These are phyloP conservation scores for Angomonas deanei DNA, from an alignment of 208 protist species.

Conservation along the genomic window DNA sequence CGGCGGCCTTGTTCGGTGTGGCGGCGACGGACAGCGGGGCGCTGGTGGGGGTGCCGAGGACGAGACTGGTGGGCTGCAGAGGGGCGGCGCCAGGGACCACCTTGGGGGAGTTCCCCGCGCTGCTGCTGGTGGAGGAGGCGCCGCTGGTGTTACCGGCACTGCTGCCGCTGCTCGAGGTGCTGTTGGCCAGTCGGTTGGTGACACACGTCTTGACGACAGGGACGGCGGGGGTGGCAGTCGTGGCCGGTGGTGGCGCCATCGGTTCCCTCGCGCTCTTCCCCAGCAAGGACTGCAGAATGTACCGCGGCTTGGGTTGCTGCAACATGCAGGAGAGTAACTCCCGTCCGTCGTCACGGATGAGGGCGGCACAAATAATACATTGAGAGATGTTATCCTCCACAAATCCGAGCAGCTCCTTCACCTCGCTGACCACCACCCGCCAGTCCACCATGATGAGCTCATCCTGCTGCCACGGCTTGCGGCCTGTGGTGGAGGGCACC, in stretches of 20 bases:
- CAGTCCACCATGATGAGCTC: conserved; percentile 40
- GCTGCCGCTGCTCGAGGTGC: background rate
- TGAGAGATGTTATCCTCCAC: conserved; percentile 30
- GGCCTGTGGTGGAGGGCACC: background rate
- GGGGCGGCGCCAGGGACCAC: background rate
- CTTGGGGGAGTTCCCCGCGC: background rate
- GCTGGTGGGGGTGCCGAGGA: background rate
- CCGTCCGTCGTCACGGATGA: conserved; percentile 67
- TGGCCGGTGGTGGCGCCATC: background rate
- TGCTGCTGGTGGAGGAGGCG: background rate
- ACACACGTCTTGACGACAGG: background rate
- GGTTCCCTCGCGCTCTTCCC: background rate
- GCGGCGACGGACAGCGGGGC: background rate
- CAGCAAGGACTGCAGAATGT: background rate
- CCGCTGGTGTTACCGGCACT: conserved; percentile 1
- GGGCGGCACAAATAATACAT: conserved; percentile 58
- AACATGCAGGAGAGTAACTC: conserved; percentile 79
- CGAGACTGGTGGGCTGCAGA: background rate
- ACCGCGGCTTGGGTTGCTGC: conserved; percentile 42
- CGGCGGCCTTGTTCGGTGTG: background rate
- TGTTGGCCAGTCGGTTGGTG: background rate
- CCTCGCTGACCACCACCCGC: conserved; percentile 51
- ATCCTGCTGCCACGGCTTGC: background rate
- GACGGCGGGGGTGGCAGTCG: conserved; percentile 1
- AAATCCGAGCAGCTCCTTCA: conserved; percentile 36